Base-by-base conservation (phyloP, 164 flowering plant genomes). In the Macadamia integrifolia region DNA sequence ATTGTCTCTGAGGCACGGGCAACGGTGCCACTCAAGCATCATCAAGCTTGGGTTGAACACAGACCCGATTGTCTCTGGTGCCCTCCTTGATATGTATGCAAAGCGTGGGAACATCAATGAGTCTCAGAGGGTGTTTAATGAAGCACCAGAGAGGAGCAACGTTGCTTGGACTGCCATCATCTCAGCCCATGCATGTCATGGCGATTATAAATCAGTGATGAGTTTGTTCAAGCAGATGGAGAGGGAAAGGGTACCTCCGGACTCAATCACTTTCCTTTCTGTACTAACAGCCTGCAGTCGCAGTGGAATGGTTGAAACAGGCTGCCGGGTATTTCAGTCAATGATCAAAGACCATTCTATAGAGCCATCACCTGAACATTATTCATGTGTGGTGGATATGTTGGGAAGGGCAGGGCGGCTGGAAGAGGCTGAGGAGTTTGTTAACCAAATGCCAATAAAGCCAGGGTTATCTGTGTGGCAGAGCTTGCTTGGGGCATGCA, bases 31-130 rank as follows among this genome's bases (percentile, higher is more conserved):
- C 63, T 81, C 85, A 70, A 72, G 74, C 62, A 68, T 88, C 52
- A 58, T 80, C 66, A 92, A 90, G 75, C 80, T 83, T 14, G 97
- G 98, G 30, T 52, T 92, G 46, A 73, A 79, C 74, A 66, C 69
- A 3, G 76, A 86, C 68, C 80, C 86, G 11, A 66, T 86, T 66
- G 83, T 92, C 15, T 85, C 85, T 0, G 79, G 87, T 46, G 90
- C 99, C 35, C 85, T 94, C 17, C 85, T 94, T 52, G 96, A 89
- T 73, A 94, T 94, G 99, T 94, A 94, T 78, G 93, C 90, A 35
- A 94, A 89, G 72, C 84, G 98, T 11, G 98, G 99, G 43, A 83
- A 82, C 78, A 89, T 94, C 13, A 56, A 43, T 1, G 92, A 90
- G 66, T 81, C 98, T 42, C 70, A 66, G 46, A 77, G 62, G 73